Conservation (phyloP, 2,329 filamentous ascomycete genomes). For the Neopestalotiopsis rosae region DNA sequence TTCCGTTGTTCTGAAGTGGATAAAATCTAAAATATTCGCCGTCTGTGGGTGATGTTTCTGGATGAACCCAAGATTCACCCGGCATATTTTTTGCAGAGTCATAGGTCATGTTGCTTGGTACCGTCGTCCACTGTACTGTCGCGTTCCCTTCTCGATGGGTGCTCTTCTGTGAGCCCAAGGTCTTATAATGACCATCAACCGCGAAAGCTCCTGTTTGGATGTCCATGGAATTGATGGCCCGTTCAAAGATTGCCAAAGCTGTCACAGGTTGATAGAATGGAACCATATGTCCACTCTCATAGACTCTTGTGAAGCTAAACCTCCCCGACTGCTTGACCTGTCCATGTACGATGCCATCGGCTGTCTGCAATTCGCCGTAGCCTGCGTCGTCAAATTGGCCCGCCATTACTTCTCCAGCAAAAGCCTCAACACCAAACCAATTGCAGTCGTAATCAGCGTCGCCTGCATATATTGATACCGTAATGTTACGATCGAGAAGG, state of each 20-base stretch:
- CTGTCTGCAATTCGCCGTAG: slow-evolving; percentile 49
- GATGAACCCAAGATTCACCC: slow-evolving; percentile 29
- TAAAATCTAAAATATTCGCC: slow-evolving; percentile 5
- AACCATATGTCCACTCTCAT: slow-evolving; percentile 46
- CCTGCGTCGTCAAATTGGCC: slow-evolving; percentile 49
- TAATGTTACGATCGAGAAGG: slow-evolving; percentile 28
- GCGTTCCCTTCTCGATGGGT: slow-evolving; percentile 50
- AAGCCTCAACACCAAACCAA: slow-evolving; percentile 36
- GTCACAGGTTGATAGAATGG: slow-evolving; percentile 60
- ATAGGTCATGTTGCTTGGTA: slow-evolving; percentile 38
- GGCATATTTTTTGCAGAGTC: slow-evolving; percentile 36
- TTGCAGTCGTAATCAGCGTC: slow-evolving; percentile 41
- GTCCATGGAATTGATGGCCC: slow-evolving; percentile 52
- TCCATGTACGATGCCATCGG: slow-evolving; percentile 51
- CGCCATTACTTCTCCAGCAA: slow-evolving; percentile 40
- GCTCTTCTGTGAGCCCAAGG: slow-evolving; percentile 43
- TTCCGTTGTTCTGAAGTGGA: neutral
- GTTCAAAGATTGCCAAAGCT: slow-evolving; percentile 53
- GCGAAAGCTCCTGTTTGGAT: slow-evolving; percentile 50
- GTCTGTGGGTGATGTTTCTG: neutral
- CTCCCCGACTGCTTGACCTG: slow-evolving; percentile 56
- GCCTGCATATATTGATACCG: slow-evolving; percentile 35
- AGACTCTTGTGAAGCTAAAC: slow-evolving; percentile 55
- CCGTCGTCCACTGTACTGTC: slow-evolving; percentile 40
- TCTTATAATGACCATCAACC: slow-evolving; percentile 34